These are phyloP conservation scores for Quercus mongolica DNA, from an alignment of 306 rosid genomes.

Conservation along the genomic window DNA sequence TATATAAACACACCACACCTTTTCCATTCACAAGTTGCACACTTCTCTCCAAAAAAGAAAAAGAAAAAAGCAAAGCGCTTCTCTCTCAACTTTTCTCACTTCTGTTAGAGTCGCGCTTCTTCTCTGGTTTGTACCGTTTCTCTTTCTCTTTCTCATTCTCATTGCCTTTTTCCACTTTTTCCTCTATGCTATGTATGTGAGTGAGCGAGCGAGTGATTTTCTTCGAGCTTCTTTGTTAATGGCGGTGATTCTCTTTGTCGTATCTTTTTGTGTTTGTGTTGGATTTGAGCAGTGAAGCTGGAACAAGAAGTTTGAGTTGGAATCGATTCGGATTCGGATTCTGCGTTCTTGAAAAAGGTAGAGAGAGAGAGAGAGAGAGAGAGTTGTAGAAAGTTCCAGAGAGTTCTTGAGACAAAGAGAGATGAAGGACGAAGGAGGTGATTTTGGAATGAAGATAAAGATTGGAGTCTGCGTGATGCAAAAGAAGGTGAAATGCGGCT, in stretches of 20 bases:
- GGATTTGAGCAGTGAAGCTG: slow-evolving; percentile 11
- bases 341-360: slow-evolving; percentile 6
- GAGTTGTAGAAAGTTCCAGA: neutral
- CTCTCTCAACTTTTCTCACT: too few species aligned
- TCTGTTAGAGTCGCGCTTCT: too few species aligned
- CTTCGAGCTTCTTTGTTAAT: neutral
- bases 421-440: slow-evolving; percentile 20
- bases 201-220: neutral
- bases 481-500: slow-evolving; percentile 99
- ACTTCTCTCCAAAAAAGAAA: too few species aligned
- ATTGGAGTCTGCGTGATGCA: slow-evolving; percentile 98
- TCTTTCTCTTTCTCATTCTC: too few species aligned
- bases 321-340: slow-evolving; percentile 19
- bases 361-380: too few species aligned
- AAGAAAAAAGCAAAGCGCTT: too few species aligned
- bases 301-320: slow-evolving; percentile 4
- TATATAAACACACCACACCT: neutral
- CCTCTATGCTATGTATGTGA: too few species aligned
- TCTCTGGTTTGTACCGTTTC: too few species aligned
- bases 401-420: slow-evolving; percentile 5
- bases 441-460: slow-evolving; percentile 44
- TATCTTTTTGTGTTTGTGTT: neutral
- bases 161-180: too few species aligned
- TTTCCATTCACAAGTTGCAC: neutral
- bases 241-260: neutral